A percentile compares a stretch with the other conserved stretches of the same genome.
Conservation (phyloP, 208 protist genomes). For the Leishmania mexicana region DNA sequence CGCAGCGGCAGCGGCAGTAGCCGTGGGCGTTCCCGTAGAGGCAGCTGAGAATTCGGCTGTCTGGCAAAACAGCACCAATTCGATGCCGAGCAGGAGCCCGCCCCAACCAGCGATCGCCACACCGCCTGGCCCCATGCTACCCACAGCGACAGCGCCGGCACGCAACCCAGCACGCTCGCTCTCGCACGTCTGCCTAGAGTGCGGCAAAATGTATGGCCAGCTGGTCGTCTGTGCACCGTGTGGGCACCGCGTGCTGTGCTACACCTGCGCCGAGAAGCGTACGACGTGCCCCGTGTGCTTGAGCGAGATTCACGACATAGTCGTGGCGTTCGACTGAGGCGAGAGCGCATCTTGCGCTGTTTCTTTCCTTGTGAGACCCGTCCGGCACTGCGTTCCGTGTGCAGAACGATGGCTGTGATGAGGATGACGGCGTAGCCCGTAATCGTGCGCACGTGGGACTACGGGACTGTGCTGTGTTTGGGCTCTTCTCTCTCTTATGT, state of each 20-base stretch:
- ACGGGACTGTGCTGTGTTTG: not conserved
- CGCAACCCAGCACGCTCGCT: conserved; percentile 8
- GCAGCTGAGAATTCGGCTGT: not conserved
- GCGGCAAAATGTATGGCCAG: conserved; percentile 32
- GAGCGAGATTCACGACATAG: conserved; percentile 34
- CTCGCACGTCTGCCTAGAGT: conserved; percentile 41
- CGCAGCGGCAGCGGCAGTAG: not conserved
- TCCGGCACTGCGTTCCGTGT: not conserved
- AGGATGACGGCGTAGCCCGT: not conserved
- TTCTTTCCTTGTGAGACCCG: not conserved
- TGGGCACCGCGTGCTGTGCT: conserved; percentile 84
- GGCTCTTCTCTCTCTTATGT: not conserved
- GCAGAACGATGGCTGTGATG: not conserved
- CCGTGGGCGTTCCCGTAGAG: not conserved
- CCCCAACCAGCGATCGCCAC: not conserved
- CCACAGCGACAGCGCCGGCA: not conserved
- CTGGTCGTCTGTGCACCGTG: conserved; percentile 74
- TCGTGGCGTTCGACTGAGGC: conserved; percentile 42
- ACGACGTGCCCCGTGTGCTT: conserved; percentile 84
- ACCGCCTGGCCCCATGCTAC: not conserved
- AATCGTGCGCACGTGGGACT: not conserved
- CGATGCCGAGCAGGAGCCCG: not conserved
- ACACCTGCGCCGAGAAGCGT: conserved; percentile 48
- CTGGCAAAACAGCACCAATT: not conserved
- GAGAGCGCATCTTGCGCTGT: not conserved